These are phyloP conservation scores for Pterulicium gracile DNA, from an alignment of 1,284 basidiomycete genomes.

Conservation along the genomic window DNA sequence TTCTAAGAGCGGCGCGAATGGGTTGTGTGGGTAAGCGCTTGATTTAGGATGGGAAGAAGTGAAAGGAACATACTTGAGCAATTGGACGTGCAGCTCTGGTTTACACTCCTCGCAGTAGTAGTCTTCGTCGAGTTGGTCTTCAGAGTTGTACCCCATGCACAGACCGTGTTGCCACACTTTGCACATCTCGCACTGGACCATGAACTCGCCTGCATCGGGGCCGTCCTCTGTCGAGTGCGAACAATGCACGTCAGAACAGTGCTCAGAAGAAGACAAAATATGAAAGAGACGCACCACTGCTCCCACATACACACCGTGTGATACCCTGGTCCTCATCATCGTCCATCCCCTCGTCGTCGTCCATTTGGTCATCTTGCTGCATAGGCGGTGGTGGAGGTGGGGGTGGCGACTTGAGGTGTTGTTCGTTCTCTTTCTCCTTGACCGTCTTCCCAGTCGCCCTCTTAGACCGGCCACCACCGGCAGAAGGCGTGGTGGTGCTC, in stretches of 20 bases:
- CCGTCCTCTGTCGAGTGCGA: constrained; percentile 55
- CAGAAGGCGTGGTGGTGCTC: neutral
- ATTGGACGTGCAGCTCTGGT: constrained; percentile 76
- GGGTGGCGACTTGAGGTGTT: constrained; percentile 9
- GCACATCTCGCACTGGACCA: constrained; percentile 97
- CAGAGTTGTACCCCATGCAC: constrained; percentile 89
- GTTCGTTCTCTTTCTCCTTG: constrained; percentile 26
- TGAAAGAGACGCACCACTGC: constrained; percentile 52
- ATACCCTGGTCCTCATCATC: constrained; percentile 76
- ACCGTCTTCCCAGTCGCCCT: constrained; percentile 10
- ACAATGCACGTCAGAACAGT: constrained; percentile 15
- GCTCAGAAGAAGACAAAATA: constrained; percentile 5
- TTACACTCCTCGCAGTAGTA: constrained; percentile 93
- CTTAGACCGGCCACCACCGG: neutral
- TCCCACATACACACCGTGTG: constrained; percentile 92
- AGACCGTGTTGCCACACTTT: constrained; percentile 97
- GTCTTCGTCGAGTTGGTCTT: constrained; percentile 72
- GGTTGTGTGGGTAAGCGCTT: neutral
- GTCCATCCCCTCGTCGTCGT: constrained; percentile 30
- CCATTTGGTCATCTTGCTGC: constrained; percentile 18
- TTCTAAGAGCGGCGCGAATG: neutral
- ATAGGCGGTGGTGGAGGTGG: constrained; percentile 17
- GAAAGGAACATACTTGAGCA: constrained; percentile 51
- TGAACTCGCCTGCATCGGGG: constrained; percentile 76
- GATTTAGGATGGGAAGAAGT: neutral